Base-by-base conservation (phyloP, 1,139 yeast genomes). In the Candida anutae region DNA sequence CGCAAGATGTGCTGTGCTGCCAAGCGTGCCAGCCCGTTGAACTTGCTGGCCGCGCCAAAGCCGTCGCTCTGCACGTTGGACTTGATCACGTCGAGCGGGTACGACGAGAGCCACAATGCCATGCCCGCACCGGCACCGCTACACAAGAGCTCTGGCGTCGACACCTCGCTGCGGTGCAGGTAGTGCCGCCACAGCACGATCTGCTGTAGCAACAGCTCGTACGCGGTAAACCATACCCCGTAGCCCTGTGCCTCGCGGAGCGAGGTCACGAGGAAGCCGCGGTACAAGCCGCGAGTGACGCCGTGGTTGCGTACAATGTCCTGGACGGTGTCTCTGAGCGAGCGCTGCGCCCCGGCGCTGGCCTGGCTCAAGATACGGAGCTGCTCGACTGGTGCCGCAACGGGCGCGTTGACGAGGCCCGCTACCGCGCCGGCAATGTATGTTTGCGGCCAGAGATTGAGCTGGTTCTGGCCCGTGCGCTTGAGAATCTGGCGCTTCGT, bases 141-240 rank as follows among this genome's bases (percentile, higher is more conserved):
- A 3, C 55, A 48, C 47, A 79, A 62, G 23, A 80, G 60, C 46
- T 78, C 77, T 37, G 76, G 69, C 0, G 88, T 73, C 2, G 74
- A 63, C 17, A 80, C 63, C 13, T 75, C 69, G 25, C 64, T 57
- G 34, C 88, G 56, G 11, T 61, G 53, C 19, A 45, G 45, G 36
- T 62, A 62, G 23, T 50, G 25, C 53, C 50, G 23, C 52, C 41
- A 40, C 18, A 47, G 44, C 20, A 59, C 51, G 13, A 73, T 58
- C 29, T 52, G 48, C 27, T 58, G 59, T 43, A 81, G 73, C 30
- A 81, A 53, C 23, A 60, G 63, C 46, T 82, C 94, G 48, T 77
- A 82, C 0, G 87, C 64, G 35, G 78, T 54, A 41, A 82, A 82
- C 93, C 93, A 82, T 11, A 79, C 76, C 11, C 94, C 94, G 43